Evolutionary conservation across 208 protist species (phyloP).

Genomic region (Trypanosoma cruzi): DNA sequence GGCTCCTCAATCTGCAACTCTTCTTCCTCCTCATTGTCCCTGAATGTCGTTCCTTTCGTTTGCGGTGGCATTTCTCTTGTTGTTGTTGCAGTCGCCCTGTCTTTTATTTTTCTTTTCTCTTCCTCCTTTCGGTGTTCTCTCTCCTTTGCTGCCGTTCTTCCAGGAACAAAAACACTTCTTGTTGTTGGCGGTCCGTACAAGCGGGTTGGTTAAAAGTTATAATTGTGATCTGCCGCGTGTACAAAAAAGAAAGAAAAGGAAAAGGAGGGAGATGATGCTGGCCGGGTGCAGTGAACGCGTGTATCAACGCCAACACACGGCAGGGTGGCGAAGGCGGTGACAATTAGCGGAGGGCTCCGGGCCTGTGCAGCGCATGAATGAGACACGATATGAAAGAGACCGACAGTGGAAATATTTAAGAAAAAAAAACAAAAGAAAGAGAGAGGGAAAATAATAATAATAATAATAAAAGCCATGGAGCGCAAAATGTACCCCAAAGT

Average conservation of each 20-base stretch:
- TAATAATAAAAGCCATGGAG: slow-evolving; percentile 12
- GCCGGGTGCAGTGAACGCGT: neutral
- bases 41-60: neutral
- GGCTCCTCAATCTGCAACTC: slow-evolving; percentile 38
- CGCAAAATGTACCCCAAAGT: slow-evolving; percentile 1
- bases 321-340: neutral
- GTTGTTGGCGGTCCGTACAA: neutral
- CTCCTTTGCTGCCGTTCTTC: neutral
- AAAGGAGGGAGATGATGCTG: neutral
- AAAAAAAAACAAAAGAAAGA: slow-evolving; percentile 17
- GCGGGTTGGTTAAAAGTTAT: neutral
- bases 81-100: neutral
- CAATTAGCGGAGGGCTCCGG: neutral
- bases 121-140: neutral
- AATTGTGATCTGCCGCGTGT: neutral
- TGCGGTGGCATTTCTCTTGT: slow-evolving; percentile 1
- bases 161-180: neutral
- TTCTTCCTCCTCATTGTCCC: slow-evolving; percentile 37
- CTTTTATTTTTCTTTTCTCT: neutral
- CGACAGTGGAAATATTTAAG: neutral
- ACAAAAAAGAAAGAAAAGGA: slow-evolving; percentile 1
- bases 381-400: neutral
- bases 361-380: neutral
- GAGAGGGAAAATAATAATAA: slow-evolving; percentile 24
- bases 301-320: too few species aligned